Evolutionary conservation across 140 eudicot species (phyloP), one percentile per base, ranked within the genome.

Genomic region (Flaveria floridana): DNA sequence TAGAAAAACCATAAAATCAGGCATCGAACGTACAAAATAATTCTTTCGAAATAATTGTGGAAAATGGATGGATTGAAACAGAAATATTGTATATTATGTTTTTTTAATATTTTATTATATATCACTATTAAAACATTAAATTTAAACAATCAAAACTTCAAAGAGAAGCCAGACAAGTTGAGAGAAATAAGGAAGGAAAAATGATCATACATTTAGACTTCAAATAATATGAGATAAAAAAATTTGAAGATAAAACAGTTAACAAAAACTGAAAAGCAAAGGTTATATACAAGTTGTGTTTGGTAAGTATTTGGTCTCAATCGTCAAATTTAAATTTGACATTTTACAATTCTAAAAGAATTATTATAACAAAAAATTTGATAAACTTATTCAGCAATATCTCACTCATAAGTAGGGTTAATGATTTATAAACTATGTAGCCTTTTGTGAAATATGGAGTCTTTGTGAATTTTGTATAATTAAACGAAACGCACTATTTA

Each of bases 21-120:
- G 65, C 71, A 66, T 79, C 34, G 70, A 79, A 26, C 19, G 15
- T 58, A 76, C 61, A 77, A 67, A 78, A 46, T 62, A 57, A 16
- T 46, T 58, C 76, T 47, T 58, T 9, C 55, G 30, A 39, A 73
- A 44, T 42, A 55, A 8, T 37, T 44, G 50, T 44, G 12, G 50
- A 42, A 23, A 42, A n/a, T 15, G 10, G 10, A 48, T 26, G 13
- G 78, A 66, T 52, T 12, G 4, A 62, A 62, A 26, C 48, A 4
- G 6, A 34, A 26, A 25, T 61, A 61, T 23, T 18, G n/a, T 20
- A 23, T 23, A 9, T 20, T 9, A 7, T 57, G 5, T 23, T 58
- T 30, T 34, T 28, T n/a, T 15, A 34, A 20, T 30, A 34, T 5
- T 34, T 34, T 34, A 34, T 34, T 30, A 4, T 3, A 11, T 63